Evolutionary conservation across 2,329 filamentous ascomycete species (phyloP).

Genomic region (Stemphylium vesicarium): DNA sequence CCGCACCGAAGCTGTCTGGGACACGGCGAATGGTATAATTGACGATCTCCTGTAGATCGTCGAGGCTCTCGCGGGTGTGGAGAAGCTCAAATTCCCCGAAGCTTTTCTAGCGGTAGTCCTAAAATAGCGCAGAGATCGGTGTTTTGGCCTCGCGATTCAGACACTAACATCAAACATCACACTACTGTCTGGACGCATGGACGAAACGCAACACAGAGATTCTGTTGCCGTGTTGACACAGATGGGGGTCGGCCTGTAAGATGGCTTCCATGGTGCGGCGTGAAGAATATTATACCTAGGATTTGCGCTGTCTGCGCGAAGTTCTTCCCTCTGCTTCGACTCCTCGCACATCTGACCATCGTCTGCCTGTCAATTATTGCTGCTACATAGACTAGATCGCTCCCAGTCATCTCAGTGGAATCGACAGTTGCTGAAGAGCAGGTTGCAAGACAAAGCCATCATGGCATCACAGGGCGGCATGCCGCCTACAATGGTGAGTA

Average conservation of each 20-base stretch:
- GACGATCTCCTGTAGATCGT: neutral
- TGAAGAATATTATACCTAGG: constrained; percentile 21
- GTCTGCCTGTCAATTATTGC: neutral
- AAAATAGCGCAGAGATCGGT: constrained; percentile 17
- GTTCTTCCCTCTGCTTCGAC: neutral
- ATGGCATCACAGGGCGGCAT: constrained; percentile 22
- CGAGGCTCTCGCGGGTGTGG: neutral
- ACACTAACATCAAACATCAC: constrained; percentile 16
- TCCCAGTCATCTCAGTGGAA: neutral
- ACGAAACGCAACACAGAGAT: constrained; percentile 11
- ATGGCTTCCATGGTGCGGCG: constrained; percentile 8
- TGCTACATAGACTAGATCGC: neutral
- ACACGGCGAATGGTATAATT: neutral
- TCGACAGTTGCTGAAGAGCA: too few species aligned
- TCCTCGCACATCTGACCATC: neutral
- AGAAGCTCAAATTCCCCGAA: neutral
- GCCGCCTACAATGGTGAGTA: constrained; percentile 22
- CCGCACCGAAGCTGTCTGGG: neutral
- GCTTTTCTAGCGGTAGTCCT: constrained; percentile 6
- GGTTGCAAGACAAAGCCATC: neutral
- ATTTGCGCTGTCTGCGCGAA: constrained; percentile 7
- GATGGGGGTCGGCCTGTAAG: neutral
- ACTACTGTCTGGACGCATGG: constrained; percentile 15
- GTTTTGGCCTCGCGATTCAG: constrained; percentile 16
- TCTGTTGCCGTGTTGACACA: constrained; percentile 9